Percentiles rank a stretch among this genome's conserved stretches.
Evolutionary conservation across 805 yeast genomes (phyloP).

Genomic region (Spathaspora passalidarum): DNA sequence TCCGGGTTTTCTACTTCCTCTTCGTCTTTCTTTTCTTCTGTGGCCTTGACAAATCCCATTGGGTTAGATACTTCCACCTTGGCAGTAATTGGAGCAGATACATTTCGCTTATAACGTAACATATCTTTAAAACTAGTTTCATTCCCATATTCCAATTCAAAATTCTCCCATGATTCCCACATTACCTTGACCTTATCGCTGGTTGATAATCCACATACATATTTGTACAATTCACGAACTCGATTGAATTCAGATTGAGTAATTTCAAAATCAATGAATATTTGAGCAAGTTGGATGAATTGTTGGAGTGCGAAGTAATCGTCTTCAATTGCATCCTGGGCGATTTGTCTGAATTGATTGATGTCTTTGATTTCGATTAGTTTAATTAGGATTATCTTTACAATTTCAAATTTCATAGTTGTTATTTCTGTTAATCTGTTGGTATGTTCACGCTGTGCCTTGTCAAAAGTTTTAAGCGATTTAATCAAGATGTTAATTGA

Average conservation of each 20-base stretch:
- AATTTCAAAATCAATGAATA: conserved; percentile 59
- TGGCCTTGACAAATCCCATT: conserved; percentile 49
- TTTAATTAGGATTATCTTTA: conserved; percentile 10
- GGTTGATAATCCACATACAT: conserved; percentile 19
- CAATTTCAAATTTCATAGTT: conserved; percentile 22
- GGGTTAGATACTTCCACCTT: conserved; percentile 21
- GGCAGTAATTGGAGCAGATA: not conserved
- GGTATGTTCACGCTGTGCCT: not conserved
- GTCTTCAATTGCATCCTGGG: conserved; percentile 41
- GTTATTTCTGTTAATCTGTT: not conserved
- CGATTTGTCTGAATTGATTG: conserved; percentile 29
- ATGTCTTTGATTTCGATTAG: conserved; percentile 14
- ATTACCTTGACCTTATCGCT: conserved; percentile 13
- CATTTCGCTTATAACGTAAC: conserved; percentile 56
- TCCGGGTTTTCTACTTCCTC: conserved; percentile 46
- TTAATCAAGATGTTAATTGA: conserved; percentile 30
- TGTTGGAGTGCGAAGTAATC: conserved; percentile 41
- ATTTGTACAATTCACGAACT: conserved; percentile 60
- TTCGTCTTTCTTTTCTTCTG: not conserved
- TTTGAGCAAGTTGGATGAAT: conserved; percentile 42
- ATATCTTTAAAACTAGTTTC: conserved; percentile 72
- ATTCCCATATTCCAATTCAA: conserved; percentile 70
- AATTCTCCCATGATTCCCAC: conserved; percentile 72
- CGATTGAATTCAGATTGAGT: conserved; percentile 50
- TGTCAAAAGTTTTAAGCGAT: conserved; percentile 8